Percentiles rank a stretch among this genome's conserved stretches.
Conservation (phyloP, 2,329 filamentous ascomycete genomes). For the Fusarium clavum region DNA sequence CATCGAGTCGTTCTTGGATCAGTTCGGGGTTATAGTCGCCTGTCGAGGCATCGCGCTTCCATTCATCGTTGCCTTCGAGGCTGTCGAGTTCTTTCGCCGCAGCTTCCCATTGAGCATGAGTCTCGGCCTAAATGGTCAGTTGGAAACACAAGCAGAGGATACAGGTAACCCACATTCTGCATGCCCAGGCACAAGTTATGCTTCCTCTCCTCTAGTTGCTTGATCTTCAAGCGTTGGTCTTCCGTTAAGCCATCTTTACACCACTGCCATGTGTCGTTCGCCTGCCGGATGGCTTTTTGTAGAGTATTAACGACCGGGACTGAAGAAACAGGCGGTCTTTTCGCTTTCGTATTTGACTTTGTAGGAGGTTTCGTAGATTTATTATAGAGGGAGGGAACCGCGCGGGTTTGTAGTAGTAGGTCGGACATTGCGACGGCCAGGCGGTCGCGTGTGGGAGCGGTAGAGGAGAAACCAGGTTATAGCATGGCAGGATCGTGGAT, state of each 20-base stretch:
- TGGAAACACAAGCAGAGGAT: neutral
- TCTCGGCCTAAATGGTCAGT: slow-evolving; percentile 66
- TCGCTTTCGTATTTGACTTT: slow-evolving; percentile 44
- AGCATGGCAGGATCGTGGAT: slow-evolving; percentile 21
- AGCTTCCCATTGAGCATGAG: slow-evolving; percentile 77
- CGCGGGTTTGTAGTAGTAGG: slow-evolving; percentile 44
- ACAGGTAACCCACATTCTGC: slow-evolving; percentile 66
- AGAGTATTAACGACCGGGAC: slow-evolving; percentile 43
- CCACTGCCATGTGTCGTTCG: slow-evolving; percentile 57
- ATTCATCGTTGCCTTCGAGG: slow-evolving; percentile 82
- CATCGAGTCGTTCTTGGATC: slow-evolving; percentile 74
- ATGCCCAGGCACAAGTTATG: slow-evolving; percentile 73
- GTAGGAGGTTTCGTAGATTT: slow-evolving; percentile 28
- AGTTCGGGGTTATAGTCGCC: slow-evolving; percentile 78
- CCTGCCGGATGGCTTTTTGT: slow-evolving; percentile 53
- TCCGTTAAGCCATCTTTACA: slow-evolving; percentile 65
- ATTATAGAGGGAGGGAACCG: slow-evolving; percentile 37
- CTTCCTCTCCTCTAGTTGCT: slow-evolving; percentile 67
- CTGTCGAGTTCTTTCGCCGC: slow-evolving; percentile 82
- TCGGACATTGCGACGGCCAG: slow-evolving; percentile 43
- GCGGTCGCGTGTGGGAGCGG: slow-evolving; percentile 15
- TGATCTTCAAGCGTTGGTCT: slow-evolving; percentile 61
- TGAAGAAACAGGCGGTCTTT: slow-evolving; percentile 29
- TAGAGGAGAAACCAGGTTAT: slow-evolving; percentile 13
- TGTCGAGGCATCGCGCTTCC: slow-evolving; percentile 76